Conservation (phyloP, 768 basidiomycete genomes). For the Mycena belliarum region DNA sequence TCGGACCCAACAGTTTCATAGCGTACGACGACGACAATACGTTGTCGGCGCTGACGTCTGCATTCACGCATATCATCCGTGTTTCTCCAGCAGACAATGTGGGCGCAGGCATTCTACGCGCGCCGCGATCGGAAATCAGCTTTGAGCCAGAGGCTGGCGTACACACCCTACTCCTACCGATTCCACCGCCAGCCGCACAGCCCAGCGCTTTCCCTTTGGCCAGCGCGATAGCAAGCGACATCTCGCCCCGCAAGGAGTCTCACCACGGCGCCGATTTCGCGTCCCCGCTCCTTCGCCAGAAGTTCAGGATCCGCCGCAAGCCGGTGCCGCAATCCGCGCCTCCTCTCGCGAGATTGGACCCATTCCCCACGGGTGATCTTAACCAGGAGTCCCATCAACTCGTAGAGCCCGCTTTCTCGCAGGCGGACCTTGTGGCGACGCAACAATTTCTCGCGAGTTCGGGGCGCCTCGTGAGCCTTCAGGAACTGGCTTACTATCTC, state of each 20-base stretch:
- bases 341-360: not conserved
- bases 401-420: not conserved
- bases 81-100: not conserved
- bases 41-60: not conserved
- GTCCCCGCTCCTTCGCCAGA: not conserved
- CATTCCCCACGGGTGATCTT: not conserved
- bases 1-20: constrained; percentile 16
- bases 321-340: not conserved
- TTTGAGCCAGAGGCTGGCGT: constrained; percentile 3
- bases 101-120: not conserved
- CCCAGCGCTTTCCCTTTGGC: not conserved
- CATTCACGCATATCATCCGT: constrained; percentile 16
- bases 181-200: not conserved
- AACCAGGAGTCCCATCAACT: not conserved
- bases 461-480: constrained; percentile 2
- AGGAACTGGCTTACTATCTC: constrained; percentile 8
- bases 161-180: constrained; percentile 9
- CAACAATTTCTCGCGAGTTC: constrained; percentile 7
- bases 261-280: not conserved
- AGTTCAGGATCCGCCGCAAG: not conserved
- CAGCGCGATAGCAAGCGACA: not conserved
- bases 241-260: not conserved
- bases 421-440: constrained; percentile 7
- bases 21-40: constrained; percentile 8
- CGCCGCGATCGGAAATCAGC: not conserved